Base-by-base conservation (phyloP, 768 basidiomycete species). In the Strobilomyces dryophilus region DNA sequence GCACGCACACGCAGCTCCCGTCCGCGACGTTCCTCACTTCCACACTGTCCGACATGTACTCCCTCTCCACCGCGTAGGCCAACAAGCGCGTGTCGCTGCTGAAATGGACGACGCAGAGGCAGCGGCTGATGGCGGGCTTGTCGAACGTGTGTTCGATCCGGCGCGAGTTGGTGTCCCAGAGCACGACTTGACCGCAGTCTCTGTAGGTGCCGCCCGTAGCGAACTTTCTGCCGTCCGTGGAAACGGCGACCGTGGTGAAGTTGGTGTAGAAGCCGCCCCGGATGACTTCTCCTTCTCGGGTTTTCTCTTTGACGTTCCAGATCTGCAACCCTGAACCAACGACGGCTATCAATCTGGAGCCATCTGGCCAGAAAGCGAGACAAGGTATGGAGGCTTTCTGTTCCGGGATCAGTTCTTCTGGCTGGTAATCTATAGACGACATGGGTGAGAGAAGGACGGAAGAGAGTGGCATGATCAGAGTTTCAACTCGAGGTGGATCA, bases 241-340 rank as follows among this genome's bases (percentile, higher is more conserved):
- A 63, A 56, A 63, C 47, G 34, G 56, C 31, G 56, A 63, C 63
- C 29, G 62, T 63, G 62, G 56, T 53, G 41, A 61, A 63, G 49
- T 61, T 61, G 43, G 63, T 65, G 63, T 61, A 63, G 56, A 63
- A 63, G 12, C 62, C 63, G 9, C 56, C 45, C 0, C 62, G 62
- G 53, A 63, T 63, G 41, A 14, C 45, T 37, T 63, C 62, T 34
- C 62, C 62, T 27, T 58, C 59, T 14, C 62, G 59, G 24, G 39
- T 53, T 11, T 51, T 63, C n/a, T 61, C 51, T 17, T 52, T 53
- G 47, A 63, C 53, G 49, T 65, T 65, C 62, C 62, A 63, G 39
- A 63, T 55, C 56, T 63, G 62, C 37, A 63, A 44, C 44, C 61
- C 62, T 55, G 62, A 61, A 26, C 62, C 62, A 18, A 65, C 59